These are phyloP conservation scores for Phialemoniopsis sp. DNA, from an alignment of 2,329 filamentous ascomycete genomes.

Conservation along the genomic window DNA sequence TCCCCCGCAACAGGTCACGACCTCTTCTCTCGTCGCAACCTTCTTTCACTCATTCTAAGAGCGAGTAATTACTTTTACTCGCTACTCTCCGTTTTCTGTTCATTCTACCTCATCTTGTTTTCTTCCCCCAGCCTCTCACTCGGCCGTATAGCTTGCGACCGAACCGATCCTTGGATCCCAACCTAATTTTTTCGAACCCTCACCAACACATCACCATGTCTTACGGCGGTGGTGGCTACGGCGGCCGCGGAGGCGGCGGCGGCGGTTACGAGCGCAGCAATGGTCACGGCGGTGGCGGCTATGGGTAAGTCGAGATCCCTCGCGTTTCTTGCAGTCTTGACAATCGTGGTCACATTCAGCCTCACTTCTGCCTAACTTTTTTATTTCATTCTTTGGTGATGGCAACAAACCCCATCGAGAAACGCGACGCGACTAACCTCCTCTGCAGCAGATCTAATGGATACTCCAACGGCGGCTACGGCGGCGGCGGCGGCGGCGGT, in stretches of 20 bases:
- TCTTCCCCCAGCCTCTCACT: constrained; percentile 5
- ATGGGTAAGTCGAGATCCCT: constrained; percentile 2
- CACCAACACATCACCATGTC: constrained; percentile 32
- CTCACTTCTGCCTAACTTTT: too few relatives aligned
- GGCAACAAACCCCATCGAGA: too few relatives aligned
- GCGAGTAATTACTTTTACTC: neutral
- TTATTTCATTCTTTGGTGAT: too few relatives aligned
- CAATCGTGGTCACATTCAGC: too few relatives aligned
- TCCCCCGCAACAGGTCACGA: too few relatives aligned
- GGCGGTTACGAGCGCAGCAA: constrained; percentile 48
- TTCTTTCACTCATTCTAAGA: neutral
- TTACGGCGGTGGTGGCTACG: constrained; percentile 34
- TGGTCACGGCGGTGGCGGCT: constrained; percentile 33
- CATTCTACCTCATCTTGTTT: constrained; percentile 3
- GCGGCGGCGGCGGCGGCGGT: constrained; percentile 36
- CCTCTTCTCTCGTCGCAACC: too few relatives aligned
- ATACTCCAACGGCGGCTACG: constrained; percentile 23
- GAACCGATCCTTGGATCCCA: neutral
- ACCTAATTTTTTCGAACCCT: constrained; percentile 2
- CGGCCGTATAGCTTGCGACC: constrained; percentile 5
- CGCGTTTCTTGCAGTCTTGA: neutral
- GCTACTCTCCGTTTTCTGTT: neutral
- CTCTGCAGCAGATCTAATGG: neutral
- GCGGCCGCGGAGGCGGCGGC: constrained; percentile 35
- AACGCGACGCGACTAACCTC: too few relatives aligned